phyloP scores from a whole-genome alignment of 2,329 filamentous ascomycete species.

The Colletotrichum horii region DNA sequence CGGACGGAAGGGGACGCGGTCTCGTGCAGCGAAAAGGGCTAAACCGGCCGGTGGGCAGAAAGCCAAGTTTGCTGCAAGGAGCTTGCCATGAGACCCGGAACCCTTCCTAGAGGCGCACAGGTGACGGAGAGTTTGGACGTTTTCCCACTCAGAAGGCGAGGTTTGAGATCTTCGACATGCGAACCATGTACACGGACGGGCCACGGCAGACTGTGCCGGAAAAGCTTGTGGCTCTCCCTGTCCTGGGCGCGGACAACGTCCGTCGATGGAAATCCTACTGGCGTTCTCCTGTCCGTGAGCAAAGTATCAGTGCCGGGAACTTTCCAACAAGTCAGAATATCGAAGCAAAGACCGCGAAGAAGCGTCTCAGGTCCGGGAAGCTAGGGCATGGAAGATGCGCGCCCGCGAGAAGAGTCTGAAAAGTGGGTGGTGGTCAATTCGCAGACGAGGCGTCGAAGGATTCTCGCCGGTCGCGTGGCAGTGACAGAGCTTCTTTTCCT shows the following conservation, averaged over 20 bases:
- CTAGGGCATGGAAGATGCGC: not conserved
- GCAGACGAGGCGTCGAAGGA: not conserved
- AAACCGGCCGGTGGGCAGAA: not conserved
- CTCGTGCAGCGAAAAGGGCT: not conserved
- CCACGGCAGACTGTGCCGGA: not conserved
- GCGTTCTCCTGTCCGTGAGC: not conserved
- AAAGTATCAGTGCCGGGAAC: not conserved
- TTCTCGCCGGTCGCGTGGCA: not conserved
- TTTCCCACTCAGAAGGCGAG: not conserved
- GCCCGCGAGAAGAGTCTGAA: not conserved
- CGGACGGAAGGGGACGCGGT: not conserved
- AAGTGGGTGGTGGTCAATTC: not conserved
- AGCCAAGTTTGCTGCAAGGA: not conserved
- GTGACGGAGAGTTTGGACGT: not conserved
- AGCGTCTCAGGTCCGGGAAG: not conserved
- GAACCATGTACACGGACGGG: not conserved
- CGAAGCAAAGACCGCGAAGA: not conserved
- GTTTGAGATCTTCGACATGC: not conserved
- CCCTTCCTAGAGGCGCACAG: not conserved
- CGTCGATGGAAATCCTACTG: not conserved
- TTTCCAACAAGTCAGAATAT: not conserved
- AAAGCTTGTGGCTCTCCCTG: not conserved
- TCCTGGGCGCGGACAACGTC: not conserved
- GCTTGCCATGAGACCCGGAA: not conserved
- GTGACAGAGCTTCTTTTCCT: not conserved